Evolutionary conservation across 2,329 filamentous ascomycete genomes (phyloP), one percentile per base, ranked within the genome.

Genomic region (Cladobotryum mycophilum): DNA sequence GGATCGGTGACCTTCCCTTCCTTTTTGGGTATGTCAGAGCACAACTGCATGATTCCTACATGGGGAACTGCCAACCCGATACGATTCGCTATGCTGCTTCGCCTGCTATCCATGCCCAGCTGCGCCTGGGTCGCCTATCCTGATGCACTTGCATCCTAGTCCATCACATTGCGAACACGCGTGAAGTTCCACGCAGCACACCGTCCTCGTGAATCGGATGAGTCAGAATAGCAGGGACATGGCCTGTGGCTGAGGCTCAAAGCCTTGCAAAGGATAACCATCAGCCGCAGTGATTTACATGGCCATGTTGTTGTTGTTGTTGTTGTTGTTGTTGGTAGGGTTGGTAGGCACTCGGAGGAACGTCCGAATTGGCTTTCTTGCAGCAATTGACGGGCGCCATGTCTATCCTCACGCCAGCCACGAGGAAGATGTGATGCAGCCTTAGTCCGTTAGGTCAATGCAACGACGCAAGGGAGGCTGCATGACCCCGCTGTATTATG

Each of bases 381-480:
- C 50, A 48, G 47, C 34, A 45, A 17, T 15, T 48, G 50, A 52
- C 50, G 50, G 45, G 50, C 50, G 50, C 41, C 25, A 41, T 41
- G 50, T 36, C 41, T 45, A 30, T 17, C 45, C 41, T 34, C 37
- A 37, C 33, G n/a, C 45, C 30, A 42, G n/a, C 44, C 45, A 36
- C 42, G 34, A 47, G 25, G 40, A n/a, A 33, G 34, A 51, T 38
- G 38, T 30, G 38, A 47, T 44, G 45, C 49, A 36, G 49, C 41
- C 49, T 41, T 48, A 47, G 17, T n/a, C 20, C 34, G n/a, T 41
- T 20, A 35, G 22, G 43, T 48, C 37, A 41, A 48, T 41, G 41
- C 36, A 52, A 36, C 35, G 41, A 30, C 41, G 45, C 41, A 48
- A 41, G 22, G 25, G 36, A 43, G 35, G 15, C 20, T 41, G 30